Base-by-base conservation (phyloP, 1,284 basidiomycete genomes). In the Coniophora puteana region DNA sequence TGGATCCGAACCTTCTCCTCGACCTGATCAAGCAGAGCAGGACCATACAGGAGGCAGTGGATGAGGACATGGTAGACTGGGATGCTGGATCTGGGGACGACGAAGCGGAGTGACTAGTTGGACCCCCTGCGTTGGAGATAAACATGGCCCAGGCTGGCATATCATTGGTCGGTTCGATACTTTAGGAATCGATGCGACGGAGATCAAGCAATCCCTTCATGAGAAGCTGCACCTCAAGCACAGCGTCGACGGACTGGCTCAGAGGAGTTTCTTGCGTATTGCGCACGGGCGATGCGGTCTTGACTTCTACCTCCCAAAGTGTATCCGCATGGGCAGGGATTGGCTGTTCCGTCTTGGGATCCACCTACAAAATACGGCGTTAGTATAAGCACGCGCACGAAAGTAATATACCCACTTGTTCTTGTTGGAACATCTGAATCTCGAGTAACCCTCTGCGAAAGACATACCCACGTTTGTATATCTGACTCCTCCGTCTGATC, bases 301-400 rank as follows among this genome's bases (percentile, higher is more conserved):
- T 89, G 34, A 88, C 87, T 62, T 89, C 83, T 25, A 89, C 85
- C 55, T 89, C 81, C 86, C 86, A 89, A 8, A 87, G 67, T 0
- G 84, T 85, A 49, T 86, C 84, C 12, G 76, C 63, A 42, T 84
- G 82, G 13, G 82, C 83, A 29, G 83, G 79, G 27, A 80, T 80
- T 1, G 83, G 80, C 48, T 81, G 75, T 41, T 79, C 77, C 4
- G 83, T 87, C 59, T 76, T 83, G 0, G 72, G 69, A 52, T 88
- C 83, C 24, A 83, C 74, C 84, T 83, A 43, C 22, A 13, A 41
- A 8, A 27, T 23, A 29, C 41, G 45, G 18, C 20, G 46, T 50
- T 16, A 41, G n/a, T 36, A 34, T 14, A 12, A 8, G 41, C 34
- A 33, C 16, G 29, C 23, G 18, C 4, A 25, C 33, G 34, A 18